These are phyloP conservation scores for Torrubiellomyces zombiae DNA, from an alignment of 2,329 filamentous ascomycete genomes.

Conservation along the genomic window DNA sequence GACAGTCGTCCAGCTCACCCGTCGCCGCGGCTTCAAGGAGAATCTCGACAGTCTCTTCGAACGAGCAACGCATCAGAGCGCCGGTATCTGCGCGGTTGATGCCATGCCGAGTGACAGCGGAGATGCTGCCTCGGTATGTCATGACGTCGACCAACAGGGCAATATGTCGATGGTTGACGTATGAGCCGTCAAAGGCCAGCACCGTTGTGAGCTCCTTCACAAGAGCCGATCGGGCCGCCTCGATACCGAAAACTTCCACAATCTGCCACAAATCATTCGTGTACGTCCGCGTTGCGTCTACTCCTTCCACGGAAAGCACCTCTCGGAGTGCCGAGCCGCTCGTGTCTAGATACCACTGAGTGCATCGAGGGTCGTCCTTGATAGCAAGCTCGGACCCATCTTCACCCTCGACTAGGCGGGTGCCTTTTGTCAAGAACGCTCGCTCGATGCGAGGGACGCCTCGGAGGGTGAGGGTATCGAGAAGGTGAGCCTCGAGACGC, in stretches of 20 bases:
- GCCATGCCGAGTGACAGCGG: slow-evolving; percentile 92
- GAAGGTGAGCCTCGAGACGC: slow-evolving; percentile 75
- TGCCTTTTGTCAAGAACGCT: slow-evolving; percentile 81
- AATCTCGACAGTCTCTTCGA: slow-evolving; percentile 98
- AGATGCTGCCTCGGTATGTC: slow-evolving; percentile 86
- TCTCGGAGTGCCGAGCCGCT: slow-evolving; percentile 74
- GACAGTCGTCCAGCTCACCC: slow-evolving; percentile 92
- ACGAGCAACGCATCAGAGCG: slow-evolving; percentile 97
- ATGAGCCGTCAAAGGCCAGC: slow-evolving; percentile 94
- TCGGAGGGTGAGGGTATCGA: slow-evolving; percentile 80
- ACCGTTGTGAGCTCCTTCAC: slow-evolving; percentile 83
- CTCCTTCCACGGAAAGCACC: slow-evolving; percentile 73
- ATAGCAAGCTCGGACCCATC: slow-evolving; percentile 60
- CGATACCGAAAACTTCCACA: slow-evolving; percentile 88
- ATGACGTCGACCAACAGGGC: slow-evolving; percentile 92
- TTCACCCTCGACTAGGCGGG: slow-evolving; percentile 45
- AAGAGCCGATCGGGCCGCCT: slow-evolving; percentile 75
- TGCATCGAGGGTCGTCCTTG: slow-evolving; percentile 59
- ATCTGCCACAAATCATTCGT: slow-evolving; percentile 95
- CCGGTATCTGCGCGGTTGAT: slow-evolving; percentile 97
- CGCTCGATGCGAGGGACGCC: slow-evolving; percentile 79
- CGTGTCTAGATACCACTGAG: slow-evolving; percentile 93
- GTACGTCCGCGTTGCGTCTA: slow-evolving; percentile 72
- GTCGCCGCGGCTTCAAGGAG: slow-evolving; percentile 86
- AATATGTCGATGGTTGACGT: slow-evolving; percentile 97